Evolutionary conservation across 1,284 basidiomycete genomes (phyloP).

Genomic region (Pterulicium gracile): DNA sequence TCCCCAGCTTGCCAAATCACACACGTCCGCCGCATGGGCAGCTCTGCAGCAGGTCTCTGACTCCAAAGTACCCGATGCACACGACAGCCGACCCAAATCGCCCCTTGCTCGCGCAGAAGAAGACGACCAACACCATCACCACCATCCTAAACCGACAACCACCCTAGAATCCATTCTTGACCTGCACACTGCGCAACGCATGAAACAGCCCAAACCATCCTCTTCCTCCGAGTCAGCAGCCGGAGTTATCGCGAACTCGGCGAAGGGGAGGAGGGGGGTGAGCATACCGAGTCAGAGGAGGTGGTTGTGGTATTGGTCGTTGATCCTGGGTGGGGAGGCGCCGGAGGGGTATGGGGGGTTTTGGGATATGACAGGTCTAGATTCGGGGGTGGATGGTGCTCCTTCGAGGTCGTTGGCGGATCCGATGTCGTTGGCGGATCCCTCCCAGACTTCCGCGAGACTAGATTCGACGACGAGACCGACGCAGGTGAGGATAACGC

Average conservation of each 20-base stretch:
- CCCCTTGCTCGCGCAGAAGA: no score
- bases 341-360: conserved; percentile 37
- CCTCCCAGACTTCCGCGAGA: no score
- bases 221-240: conserved; percentile 12
- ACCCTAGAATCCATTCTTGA: conserved; percentile 47
- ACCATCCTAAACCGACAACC: no score
- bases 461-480: conserved; percentile 11
- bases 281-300: conserved; percentile 68
- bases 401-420: neutral
- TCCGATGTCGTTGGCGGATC: neutral
- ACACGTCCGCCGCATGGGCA: no score
- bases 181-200: conserved; percentile 58
- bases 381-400: no score
- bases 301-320: conserved; percentile 66
- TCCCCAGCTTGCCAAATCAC: conserved; percentile 36
- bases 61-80: no score
- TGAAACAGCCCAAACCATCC: conserved; percentile 39
- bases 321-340: conserved; percentile 43
- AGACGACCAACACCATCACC: no score
- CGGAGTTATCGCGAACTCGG: no score
- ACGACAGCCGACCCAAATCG: no score
- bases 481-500: conserved; percentile 35
- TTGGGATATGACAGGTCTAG: no score
- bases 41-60: no score
- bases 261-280: conserved; percentile 50